Evolutionary conservation across 305 asterid genomes (phyloP).

Genomic region (Coffea humblotiana): DNA sequence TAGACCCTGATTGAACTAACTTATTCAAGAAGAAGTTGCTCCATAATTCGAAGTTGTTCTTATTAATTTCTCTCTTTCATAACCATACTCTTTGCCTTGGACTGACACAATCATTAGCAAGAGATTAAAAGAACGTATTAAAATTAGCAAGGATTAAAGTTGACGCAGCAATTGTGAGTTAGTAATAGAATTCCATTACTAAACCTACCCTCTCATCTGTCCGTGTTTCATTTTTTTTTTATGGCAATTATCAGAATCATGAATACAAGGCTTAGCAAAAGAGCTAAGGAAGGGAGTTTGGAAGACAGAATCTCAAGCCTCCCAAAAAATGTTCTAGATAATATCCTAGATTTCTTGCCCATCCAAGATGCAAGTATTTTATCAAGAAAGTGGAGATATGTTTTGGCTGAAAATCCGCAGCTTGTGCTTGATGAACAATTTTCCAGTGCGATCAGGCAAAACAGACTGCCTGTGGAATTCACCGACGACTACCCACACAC

Average conservation of each 20-base stretch:
- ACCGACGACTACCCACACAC: background rate
- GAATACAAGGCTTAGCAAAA: background rate
- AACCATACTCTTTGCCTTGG: too few relatives aligned
- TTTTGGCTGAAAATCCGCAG: constrained; percentile 19
- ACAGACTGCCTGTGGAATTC: background rate
- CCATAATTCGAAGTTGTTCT: too few relatives aligned
- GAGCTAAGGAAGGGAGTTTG: background rate
- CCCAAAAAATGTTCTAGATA: background rate
- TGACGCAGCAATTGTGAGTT: background rate
- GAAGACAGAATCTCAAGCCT: constrained; percentile 1
- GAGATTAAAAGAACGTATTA: too few relatives aligned
- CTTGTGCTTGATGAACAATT: constrained; percentile 13
- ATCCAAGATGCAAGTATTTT: constrained; percentile 32
- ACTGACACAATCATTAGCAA: too few relatives aligned
- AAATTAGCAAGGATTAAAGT: background rate
- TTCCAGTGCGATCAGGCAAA: background rate
- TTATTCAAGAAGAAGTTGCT: too few relatives aligned
- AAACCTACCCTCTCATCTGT: too few relatives aligned
- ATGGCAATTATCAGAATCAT: background rate
- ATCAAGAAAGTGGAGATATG: constrained; percentile 34
- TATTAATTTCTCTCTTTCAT: too few relatives aligned
- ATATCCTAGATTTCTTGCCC: constrained; percentile 20
- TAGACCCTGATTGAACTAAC: too few relatives aligned
- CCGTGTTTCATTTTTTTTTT: too few relatives aligned
- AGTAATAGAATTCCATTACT: background rate